Conservation (phyloP, 805 yeast genomes). For the Schizosaccharomyces octosporus region DNA sequence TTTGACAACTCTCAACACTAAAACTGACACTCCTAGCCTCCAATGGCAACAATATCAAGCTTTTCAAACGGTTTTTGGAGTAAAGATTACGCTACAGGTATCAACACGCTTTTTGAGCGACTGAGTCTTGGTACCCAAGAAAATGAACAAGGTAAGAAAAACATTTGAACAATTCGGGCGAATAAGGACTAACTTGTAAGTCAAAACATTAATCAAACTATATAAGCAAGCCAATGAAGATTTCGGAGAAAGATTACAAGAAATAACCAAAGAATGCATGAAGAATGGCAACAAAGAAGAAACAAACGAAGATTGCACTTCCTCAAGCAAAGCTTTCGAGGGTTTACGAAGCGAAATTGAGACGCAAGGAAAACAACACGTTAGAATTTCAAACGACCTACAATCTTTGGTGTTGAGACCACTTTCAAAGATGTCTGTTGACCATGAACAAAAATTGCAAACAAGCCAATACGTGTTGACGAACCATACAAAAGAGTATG, state of each 20-base stretch:
- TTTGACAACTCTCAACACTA: neutral
- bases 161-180: too few species aligned
- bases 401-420: constrained; percentile 39
- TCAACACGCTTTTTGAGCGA: constrained; percentile 16
- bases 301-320: constrained; percentile 11
- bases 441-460: constrained; percentile 42
- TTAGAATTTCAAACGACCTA: constrained; percentile 37
- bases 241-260: constrained; percentile 27
- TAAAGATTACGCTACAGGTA: constrained; percentile 30
- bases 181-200: neutral
- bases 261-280: constrained; percentile 17
- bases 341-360: neutral
- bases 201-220: neutral
- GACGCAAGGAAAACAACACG: constrained; percentile 30
- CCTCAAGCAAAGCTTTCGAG: constrained; percentile 19
- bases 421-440: constrained; percentile 48
- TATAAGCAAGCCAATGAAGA: neutral
- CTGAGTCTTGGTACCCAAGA: constrained; percentile 10
- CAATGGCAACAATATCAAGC: neutral
- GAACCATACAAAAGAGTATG: constrained; percentile 28
- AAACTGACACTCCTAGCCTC: neutral
- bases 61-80: constrained; percentile 65
- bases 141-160: neutral
- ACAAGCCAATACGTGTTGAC: constrained; percentile 31
- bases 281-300: constrained; percentile 13